These are phyloP conservation scores for Suillus hirtellus DNA, from an alignment of 768 basidiomycete species.

Conservation along the genomic window DNA sequence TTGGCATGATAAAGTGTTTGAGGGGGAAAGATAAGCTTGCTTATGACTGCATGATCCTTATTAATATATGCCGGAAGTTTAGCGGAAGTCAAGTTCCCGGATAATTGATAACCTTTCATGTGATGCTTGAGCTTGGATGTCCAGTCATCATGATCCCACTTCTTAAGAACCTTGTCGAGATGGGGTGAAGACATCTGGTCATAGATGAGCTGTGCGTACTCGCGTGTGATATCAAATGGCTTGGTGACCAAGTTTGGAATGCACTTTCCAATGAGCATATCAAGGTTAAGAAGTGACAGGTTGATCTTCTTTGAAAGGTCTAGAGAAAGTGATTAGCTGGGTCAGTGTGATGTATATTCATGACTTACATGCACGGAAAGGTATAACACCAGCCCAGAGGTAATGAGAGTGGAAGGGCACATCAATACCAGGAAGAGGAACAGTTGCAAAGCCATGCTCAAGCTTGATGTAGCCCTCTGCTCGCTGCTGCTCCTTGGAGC, in stretches of 20 bases:
- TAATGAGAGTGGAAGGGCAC: constrained; percentile 99
- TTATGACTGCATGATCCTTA: too few species aligned
- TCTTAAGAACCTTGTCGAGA: constrained; percentile 90
- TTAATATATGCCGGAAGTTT: too few species aligned
- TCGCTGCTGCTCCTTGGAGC: constrained; percentile 76
- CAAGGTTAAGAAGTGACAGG: constrained; percentile 85
- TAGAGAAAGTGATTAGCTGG: constrained; percentile 27
- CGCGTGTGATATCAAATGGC: constrained; percentile 79
- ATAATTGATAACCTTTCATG: too few species aligned
- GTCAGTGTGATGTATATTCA: constrained; percentile 4
- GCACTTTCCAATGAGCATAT: constrained; percentile 92
- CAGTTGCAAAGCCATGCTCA: constrained; percentile 95
- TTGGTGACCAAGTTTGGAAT: constrained; percentile 95
- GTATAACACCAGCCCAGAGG: constrained; percentile 97
- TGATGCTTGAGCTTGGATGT: constrained; percentile 35
- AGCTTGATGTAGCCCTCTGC: constrained; percentile 88
- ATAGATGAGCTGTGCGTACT: constrained; percentile 93
- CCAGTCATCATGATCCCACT: constrained; percentile 94
- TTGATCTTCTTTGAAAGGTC: constrained; percentile 99
- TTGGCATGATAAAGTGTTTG: too few species aligned
- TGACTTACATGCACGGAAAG: constrained; percentile 89
- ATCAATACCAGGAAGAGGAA: constrained; percentile 94
- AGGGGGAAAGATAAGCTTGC: too few species aligned
- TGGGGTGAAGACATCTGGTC: constrained; percentile 95
- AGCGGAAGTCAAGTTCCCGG: too few species aligned